These are phyloP conservation scores for Solanum peruvianum DNA, from an alignment of 257 asterid species.

Conservation along the genomic window DNA sequence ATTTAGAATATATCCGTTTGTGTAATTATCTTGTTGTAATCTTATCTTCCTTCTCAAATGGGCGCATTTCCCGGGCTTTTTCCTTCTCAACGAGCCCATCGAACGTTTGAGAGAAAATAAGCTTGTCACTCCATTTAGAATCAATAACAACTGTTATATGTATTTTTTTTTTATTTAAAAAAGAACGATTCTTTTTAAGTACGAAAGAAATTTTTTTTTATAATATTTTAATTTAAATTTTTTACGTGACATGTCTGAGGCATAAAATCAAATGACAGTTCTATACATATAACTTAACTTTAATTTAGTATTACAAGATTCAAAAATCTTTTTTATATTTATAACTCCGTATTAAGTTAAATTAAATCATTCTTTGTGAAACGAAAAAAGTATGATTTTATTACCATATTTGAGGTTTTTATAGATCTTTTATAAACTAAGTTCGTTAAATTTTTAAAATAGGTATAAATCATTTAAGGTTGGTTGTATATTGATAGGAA, in stretches of 20 bases:
- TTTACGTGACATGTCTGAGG: fast-evolving
- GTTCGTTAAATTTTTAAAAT: not conserved
- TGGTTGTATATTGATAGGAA: too few relatives aligned
- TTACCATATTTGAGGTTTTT: not conserved
- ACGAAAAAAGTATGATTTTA: fast-evolving
- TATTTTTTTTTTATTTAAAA: too few relatives aligned
- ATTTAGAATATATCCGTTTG: constrained; percentile 10
- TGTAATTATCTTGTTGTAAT: not conserved
- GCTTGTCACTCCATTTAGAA: not conserved
- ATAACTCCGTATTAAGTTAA: fast-evolving
- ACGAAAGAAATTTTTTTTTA: too few relatives aligned
- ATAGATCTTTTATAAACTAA: too few relatives aligned
- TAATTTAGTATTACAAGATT: too few relatives aligned
- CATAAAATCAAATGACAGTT: too few relatives aligned
- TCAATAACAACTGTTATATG: too few relatives aligned
- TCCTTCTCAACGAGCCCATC: not conserved
- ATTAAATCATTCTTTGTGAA: fast-evolving
- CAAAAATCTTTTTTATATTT: too few relatives aligned
- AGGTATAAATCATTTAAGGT: too few relatives aligned
- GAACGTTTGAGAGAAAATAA: not conserved
- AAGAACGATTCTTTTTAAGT: too few relatives aligned
- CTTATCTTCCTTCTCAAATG: not conserved
- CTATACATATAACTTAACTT: too few relatives aligned
- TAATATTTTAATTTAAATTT: too few relatives aligned
- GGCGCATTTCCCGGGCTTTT: not conserved